phyloP scores from a whole-genome alignment of 805 yeast genomes.

The Lachancea cidri region DNA sequence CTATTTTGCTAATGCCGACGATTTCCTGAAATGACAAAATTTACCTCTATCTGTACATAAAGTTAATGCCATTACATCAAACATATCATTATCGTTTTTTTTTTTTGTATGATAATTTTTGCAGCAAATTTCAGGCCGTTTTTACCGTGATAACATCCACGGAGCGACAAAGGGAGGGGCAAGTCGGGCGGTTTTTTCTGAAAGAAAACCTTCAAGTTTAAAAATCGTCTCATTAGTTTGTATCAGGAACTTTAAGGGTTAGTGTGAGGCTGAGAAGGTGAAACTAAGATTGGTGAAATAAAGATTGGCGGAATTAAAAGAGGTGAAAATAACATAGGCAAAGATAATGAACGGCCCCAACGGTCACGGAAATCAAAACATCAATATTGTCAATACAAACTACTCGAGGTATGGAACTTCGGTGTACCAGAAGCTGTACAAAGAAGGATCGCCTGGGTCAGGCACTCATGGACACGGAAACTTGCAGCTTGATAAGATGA shows the following conservation, averaged over 20 bases:
- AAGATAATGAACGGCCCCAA: background rate
- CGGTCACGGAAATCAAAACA: constrained; percentile 9
- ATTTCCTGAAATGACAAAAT: constrained; percentile 8
- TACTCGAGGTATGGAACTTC: constrained; percentile 38
- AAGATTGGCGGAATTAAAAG: no score
- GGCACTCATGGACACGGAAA: constrained; percentile 3
- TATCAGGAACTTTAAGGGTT: background rate
- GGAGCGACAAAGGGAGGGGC: background rate
- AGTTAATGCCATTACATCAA: background rate
- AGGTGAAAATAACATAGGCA: background rate
- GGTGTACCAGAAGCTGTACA: constrained; percentile 25
- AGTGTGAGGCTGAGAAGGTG: background rate
- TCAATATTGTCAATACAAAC: constrained; percentile 34
- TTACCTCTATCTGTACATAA: constrained; percentile 5
- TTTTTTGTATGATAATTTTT: background rate
- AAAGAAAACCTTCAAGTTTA: background rate
- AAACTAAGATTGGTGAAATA: background rate
- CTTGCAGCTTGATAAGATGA: background rate
- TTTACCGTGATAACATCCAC: background rate
- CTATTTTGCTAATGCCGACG: constrained; percentile 8
- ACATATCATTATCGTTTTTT: background rate
- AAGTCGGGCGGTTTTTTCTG: background rate
- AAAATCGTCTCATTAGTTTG: background rate
- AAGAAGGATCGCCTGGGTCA: constrained; percentile 1
- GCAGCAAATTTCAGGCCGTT: background rate